Percentiles rank a stretch among this genome's conserved stretches.
These are phyloP conservation scores for Eucalyptus dawsonii DNA, from an alignment of 345 rosid species.

Conservation along the genomic window DNA sequence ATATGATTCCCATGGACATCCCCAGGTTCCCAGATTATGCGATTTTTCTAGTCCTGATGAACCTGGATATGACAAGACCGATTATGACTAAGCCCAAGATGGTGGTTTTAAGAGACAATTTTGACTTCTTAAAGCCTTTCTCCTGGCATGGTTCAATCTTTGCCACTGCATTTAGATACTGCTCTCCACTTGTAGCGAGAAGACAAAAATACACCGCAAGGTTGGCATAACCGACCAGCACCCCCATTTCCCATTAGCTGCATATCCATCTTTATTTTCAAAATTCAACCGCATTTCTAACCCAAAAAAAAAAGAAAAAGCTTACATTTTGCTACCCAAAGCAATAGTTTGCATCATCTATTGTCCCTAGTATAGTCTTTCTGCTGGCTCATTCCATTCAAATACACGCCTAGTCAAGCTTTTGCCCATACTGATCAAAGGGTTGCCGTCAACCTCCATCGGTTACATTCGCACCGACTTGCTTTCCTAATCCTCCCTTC, in stretches of 20 bases:
- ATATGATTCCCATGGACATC: not conserved
- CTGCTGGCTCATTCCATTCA: not conserved
- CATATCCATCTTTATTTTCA: not conserved
- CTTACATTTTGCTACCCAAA: not conserved
- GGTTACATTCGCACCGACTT: not conserved
- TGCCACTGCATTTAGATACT: not conserved
- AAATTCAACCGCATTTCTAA: not conserved
- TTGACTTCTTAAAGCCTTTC: not conserved
- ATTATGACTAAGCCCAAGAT: not conserved
- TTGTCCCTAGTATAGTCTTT: not conserved
- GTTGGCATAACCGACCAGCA: not conserved
- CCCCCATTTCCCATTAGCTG: not conserved
- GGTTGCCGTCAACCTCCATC: not conserved
- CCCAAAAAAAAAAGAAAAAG: not conserved
- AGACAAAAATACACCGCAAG: not conserved
- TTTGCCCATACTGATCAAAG: not conserved
- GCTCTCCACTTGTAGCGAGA: not conserved
- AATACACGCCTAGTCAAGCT: not conserved
- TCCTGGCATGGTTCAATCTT: not conserved
- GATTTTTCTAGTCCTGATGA: not conserved
- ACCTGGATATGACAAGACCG: not conserved
- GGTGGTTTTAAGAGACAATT: not conserved
- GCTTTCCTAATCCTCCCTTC: not conserved
- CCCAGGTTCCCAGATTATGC: not conserved
- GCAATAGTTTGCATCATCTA: not conserved